Evolutionary conservation across 495 filamentous ascomycete species (phyloP).

Genomic region (Tuber indicum): DNA sequence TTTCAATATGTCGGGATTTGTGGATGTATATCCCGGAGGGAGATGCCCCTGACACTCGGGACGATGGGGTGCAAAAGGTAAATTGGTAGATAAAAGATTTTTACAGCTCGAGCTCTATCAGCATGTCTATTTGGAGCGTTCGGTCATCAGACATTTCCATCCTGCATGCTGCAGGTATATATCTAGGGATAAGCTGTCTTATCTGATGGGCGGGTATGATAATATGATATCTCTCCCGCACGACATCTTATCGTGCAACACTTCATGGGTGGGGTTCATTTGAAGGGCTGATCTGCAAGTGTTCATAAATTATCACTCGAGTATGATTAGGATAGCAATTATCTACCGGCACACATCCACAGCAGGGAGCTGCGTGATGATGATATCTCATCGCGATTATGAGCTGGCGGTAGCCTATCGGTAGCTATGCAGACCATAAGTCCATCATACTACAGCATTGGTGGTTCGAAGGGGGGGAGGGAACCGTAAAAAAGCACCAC

Average conservation of each 20-base stretch:
- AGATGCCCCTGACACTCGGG: too few species aligned
- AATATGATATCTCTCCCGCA: neutral
- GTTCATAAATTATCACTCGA: constrained; percentile 1
- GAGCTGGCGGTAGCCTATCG: neutral
- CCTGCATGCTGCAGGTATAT: neutral
- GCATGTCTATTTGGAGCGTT: too few species aligned
- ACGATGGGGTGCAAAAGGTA: too few species aligned
- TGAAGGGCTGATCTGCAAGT: neutral
- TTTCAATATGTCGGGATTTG: too few species aligned
- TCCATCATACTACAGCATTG: neutral
- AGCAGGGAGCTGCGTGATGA: neutral
- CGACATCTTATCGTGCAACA: too few species aligned
- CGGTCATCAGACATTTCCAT: too few species aligned
- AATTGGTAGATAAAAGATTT: neutral
- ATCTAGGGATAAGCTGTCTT: neutral
- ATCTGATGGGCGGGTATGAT: neutral
- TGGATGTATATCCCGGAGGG: too few species aligned
- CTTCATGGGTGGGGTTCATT: neutral
- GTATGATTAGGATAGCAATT: neutral
- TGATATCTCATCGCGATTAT: neutral
- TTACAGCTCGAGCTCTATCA: neutral
- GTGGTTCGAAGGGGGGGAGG: neutral
- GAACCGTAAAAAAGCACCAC: neutral
- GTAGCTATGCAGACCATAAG: neutral
- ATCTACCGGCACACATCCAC: neutral